A percentile compares a stretch with the other conserved stretches of the same genome.
Conservation (phyloP, 1,284 basidiomycete genomes). For the Thecaphora thlaspeos region DNA sequence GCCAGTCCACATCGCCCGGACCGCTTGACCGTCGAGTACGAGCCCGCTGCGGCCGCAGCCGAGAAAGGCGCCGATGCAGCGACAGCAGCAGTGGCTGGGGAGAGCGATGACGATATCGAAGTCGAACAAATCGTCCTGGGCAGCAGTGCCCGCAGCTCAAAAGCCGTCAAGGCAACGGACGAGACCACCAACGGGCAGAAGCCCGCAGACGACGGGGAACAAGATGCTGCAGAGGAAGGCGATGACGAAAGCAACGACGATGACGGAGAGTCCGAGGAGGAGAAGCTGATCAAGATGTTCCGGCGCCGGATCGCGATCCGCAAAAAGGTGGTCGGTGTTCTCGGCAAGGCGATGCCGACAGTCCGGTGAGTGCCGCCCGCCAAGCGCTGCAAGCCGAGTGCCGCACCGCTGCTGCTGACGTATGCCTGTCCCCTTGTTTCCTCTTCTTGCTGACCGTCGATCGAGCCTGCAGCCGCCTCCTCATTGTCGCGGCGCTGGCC, state of each 20-base stretch:
- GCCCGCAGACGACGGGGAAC: neutral
- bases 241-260: conserved; percentile 2
- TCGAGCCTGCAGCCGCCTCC: no score
- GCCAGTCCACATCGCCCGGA: no score
- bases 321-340: conserved; percentile 8
- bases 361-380: no score
- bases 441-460: no score
- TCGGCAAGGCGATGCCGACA: conserved; percentile 10
- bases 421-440: no score
- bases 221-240: conserved; percentile 5
- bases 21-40: no score
- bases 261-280: conserved; percentile 12
- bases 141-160: conserved; percentile 1
- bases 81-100: neutral
- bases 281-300: conserved; percentile 15
- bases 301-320: conserved; percentile 26
- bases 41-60: no score
- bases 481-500: conserved; percentile 22
- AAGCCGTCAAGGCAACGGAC: neutral
- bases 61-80: no score
- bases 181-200: neutral
- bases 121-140: conserved; percentile 13
- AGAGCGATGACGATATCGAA: conserved; percentile 12
- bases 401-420: no score
- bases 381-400: no score